A percentile compares a stretch with the other conserved stretches of the same genome.
phyloP scores from a whole-genome alignment of 371 early-diverging fungal species.

The Circinella minor region DNA sequence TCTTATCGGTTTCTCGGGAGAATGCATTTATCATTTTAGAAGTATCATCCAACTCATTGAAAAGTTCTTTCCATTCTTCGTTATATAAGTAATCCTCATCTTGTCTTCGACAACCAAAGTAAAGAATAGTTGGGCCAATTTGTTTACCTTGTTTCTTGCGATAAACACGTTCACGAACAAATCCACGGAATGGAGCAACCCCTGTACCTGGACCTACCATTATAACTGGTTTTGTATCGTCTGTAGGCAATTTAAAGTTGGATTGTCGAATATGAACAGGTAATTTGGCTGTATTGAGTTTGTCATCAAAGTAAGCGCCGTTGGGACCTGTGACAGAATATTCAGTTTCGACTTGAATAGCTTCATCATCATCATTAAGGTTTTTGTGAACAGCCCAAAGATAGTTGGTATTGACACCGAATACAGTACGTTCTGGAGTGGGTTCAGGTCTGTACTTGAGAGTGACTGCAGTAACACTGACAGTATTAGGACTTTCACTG shows the following conservation, averaged over 20 bases:
- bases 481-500: slow-evolving; percentile 62
- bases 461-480: slow-evolving; percentile 86
- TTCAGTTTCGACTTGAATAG: slow-evolving; percentile 24
- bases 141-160: slow-evolving; percentile 45
- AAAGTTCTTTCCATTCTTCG: slow-evolving; percentile 73
- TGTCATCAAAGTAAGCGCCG: slow-evolving; percentile 28
- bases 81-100: slow-evolving; percentile 85
- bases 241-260: slow-evolving; percentile 80
- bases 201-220: slow-evolving; percentile 98
- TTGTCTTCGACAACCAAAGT: slow-evolving; percentile 87
- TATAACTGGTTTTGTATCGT: slow-evolving; percentile 76
- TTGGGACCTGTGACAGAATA: slow-evolving; percentile 45
- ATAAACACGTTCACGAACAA: slow-evolving; percentile 83
- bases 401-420: slow-evolving; percentile 78
- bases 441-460: slow-evolving; percentile 70
- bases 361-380: slow-evolving; percentile 23
- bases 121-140: slow-evolving; percentile 85
- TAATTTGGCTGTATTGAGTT: slow-evolving; percentile 39
- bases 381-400: slow-evolving; percentile 50
- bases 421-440: slow-evolving; percentile 53
- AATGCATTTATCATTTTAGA: slow-evolving; percentile 81
- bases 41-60: slow-evolving; percentile 51
- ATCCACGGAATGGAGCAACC: slow-evolving; percentile 92
- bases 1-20: slow-evolving; percentile 74
- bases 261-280: slow-evolving; percentile 86